These are phyloP conservation scores for Dactylorhiza incarnata DNA, from an alignment of 106 monocot species.

Conservation along the genomic window DNA sequence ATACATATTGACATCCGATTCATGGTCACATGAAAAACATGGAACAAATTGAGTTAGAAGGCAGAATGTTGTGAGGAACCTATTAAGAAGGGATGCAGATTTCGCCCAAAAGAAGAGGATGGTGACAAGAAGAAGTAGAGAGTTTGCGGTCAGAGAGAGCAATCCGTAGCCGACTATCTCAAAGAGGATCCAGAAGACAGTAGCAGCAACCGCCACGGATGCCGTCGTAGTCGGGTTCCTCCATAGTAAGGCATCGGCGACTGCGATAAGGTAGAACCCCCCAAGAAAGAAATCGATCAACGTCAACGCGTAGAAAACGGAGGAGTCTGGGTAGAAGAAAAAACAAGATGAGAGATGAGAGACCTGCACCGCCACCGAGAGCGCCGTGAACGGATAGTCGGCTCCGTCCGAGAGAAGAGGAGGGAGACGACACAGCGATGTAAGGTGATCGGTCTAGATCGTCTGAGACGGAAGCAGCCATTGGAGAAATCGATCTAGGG, in stretches of 20 bases:
- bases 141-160: slow-evolving; percentile 59
- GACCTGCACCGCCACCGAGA: slow-evolving; percentile 20
- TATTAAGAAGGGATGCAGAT: slow-evolving; percentile 78
- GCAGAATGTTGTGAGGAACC: slow-evolving; percentile 21
- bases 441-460: slow-evolving; percentile 21
- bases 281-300: neutral
- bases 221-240: slow-evolving; percentile 11
- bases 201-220: slow-evolving; percentile 7
- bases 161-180: slow-evolving; percentile 57
- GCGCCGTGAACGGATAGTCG: slow-evolving; percentile 6
- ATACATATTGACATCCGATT: neutral
- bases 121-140: slow-evolving; percentile 61
- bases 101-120: slow-evolving; percentile 97
- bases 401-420: neutral
- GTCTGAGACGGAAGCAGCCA: neutral
- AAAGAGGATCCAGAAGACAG: slow-evolving; percentile 47
- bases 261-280: slow-evolving; percentile 3
- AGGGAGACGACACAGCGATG: neutral
- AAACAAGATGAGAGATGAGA: neutral
- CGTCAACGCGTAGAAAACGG: neutral
- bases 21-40: neutral
- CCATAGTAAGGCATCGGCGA: slow-evolving; percentile 21
- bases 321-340: neutral
- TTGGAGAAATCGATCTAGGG: slow-evolving; percentile 14
- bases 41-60: neutral